phyloP scores from a whole-genome alignment of 257 asterid genomes.

The Solanum lycopersicoides region DNA sequence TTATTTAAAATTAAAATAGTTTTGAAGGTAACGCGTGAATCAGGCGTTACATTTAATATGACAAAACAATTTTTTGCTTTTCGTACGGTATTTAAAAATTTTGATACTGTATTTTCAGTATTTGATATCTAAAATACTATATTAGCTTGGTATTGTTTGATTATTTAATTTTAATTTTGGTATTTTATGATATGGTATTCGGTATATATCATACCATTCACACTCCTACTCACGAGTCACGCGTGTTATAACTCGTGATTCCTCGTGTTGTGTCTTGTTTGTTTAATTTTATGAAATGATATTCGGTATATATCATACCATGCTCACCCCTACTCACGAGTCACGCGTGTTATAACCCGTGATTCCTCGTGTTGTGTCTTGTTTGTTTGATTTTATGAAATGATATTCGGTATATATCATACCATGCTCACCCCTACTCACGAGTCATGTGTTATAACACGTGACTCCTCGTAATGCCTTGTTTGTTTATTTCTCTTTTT shows the following conservation, averaged over 20 bases:
- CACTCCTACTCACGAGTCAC: background rate
- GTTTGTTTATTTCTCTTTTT: too few relatives aligned
- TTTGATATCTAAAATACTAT: too few relatives aligned
- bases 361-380: background rate
- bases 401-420: too few relatives aligned
- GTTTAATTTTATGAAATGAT: too few relatives aligned
- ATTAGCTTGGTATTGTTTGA: fast-evolving
- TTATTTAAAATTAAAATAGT: background rate
- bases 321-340: background rate
- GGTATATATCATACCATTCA: too few relatives aligned
- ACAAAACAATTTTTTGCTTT: background rate
- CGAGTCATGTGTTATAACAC: background rate
- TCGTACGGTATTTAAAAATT: too few relatives aligned
- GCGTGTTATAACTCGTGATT: background rate
- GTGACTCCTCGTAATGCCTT: background rate
- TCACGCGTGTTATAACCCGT: background rate
- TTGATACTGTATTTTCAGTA: too few relatives aligned
- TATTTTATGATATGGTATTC: too few relatives aligned
- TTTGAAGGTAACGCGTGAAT: background rate
- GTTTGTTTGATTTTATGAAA: too few relatives aligned
- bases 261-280: background rate
- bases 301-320: too few relatives aligned
- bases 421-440: background rate
- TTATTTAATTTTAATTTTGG: too few relatives aligned
- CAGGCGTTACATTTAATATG: background rate